phyloP scores from a whole-genome alignment of 73 alveolate genomes.

The Paramecium pentaurelia region DNA sequence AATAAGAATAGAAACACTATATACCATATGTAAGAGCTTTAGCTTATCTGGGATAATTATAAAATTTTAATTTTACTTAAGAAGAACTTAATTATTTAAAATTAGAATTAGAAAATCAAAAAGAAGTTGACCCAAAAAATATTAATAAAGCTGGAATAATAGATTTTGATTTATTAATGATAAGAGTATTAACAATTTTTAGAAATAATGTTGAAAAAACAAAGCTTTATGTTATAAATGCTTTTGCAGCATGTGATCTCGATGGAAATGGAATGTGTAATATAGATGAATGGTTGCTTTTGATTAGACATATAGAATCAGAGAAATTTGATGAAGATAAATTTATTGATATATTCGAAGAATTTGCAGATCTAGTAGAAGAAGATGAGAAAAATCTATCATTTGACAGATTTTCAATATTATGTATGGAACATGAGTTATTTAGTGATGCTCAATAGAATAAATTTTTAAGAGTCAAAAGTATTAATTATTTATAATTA shows the following conservation, averaged over 20 bases:
- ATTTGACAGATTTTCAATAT: slow-evolving; percentile 51
- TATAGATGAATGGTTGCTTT: slow-evolving; percentile 50
- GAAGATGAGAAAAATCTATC: slow-evolving; percentile 54
- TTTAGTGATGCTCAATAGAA: slow-evolving; percentile 51
- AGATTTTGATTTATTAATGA: slow-evolving; percentile 54
- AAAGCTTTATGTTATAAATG: slow-evolving; percentile 51
- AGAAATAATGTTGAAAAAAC: slow-evolving; percentile 46
- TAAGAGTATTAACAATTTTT: background rate
- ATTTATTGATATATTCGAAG: slow-evolving; percentile 41
- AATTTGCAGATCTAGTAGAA: slow-evolving; percentile 51
- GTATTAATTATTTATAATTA: background rate
- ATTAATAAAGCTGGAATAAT: slow-evolving; percentile 40
- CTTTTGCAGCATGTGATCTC: slow-evolving; percentile 56
- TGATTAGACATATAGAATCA: slow-evolving; percentile 49
- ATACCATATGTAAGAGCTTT: slow-evolving; percentile 50
- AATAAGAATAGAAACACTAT: slow-evolving; percentile 15
- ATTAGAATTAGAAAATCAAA: slow-evolving; percentile 31
- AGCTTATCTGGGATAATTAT: slow-evolving; percentile 15
- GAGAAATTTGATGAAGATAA: slow-evolving; percentile 58
- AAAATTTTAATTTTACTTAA: background rate
- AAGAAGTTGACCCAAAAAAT: slow-evolving; percentile 48
- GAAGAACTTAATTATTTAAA: slow-evolving; percentile 41
- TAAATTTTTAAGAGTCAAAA: slow-evolving; percentile 32
- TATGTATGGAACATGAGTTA: slow-evolving; percentile 52
- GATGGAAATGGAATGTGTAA: slow-evolving; percentile 61